A percentile compares a stretch with the other conserved stretches of the same genome.
Evolutionary conservation across 306 rosid genomes (phyloP).

Genomic region (Dryas octopetala): DNA sequence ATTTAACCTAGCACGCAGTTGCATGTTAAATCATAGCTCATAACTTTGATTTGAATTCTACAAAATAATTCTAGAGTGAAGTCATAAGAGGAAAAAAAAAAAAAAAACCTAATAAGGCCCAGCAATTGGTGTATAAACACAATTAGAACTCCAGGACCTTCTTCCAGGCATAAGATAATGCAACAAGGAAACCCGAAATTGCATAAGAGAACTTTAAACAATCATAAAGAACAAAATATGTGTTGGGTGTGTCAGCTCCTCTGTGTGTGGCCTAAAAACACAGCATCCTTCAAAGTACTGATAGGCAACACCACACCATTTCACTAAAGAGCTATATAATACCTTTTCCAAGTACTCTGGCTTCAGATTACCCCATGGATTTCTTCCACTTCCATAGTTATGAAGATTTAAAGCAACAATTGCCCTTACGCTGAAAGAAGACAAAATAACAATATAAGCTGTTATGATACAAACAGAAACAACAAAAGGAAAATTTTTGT

Average conservation of each 20-base stretch:
- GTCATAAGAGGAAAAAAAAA: no score
- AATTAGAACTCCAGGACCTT: background rate
- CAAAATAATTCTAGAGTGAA: background rate
- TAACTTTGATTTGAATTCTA: background rate
- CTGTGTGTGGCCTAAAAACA: background rate
- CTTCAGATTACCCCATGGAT: slow-evolving; percentile 91
- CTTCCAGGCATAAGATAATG: background rate
- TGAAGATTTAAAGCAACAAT: slow-evolving; percentile 90
- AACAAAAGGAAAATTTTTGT: background rate
- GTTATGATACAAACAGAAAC: slow-evolving; percentile 9
- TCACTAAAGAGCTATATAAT: slow-evolving; percentile 20
- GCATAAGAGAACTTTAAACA: background rate
- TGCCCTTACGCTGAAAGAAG: slow-evolving; percentile 79
- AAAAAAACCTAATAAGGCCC: no score
- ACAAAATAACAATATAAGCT: slow-evolving; percentile 26
- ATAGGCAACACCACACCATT: slow-evolving; percentile 10
- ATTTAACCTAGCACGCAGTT: background rate
- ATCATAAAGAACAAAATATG: background rate
- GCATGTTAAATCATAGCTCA: background rate
- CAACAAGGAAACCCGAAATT: background rate
- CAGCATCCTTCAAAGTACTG: background rate
- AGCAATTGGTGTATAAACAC: background rate
- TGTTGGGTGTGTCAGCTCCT: background rate
- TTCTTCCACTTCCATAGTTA: slow-evolving; percentile 96
- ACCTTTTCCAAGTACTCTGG: slow-evolving; percentile 97